Evolutionary conservation across 2,329 filamentous ascomycete species (phyloP).

Genomic region (Anthostomella pinea): DNA sequence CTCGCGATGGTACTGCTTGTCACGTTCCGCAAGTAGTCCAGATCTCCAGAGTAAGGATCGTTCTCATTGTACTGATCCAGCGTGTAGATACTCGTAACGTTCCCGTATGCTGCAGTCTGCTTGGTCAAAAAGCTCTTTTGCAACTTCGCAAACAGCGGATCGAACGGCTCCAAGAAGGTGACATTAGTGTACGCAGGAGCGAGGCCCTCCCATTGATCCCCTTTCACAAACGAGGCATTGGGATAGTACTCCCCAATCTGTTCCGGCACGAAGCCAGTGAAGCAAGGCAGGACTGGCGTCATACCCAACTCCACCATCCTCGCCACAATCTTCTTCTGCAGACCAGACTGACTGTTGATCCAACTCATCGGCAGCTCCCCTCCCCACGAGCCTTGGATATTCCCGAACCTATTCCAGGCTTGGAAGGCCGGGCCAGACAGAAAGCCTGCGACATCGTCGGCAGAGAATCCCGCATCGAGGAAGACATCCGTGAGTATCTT

Average conservation of each 20-base stretch:
- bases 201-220: slow-evolving; percentile 18
- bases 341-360: slow-evolving; percentile 14
- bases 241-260: too few species aligned
- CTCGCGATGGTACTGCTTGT: slow-evolving; percentile 17
- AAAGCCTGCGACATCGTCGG: slow-evolving; percentile 14
- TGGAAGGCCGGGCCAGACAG: slow-evolving; percentile 17
- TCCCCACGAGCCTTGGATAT: slow-evolving; percentile 20
- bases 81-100: slow-evolving; percentile 17
- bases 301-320: slow-evolving; percentile 20
- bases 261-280: too few species aligned
- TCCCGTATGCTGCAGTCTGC: slow-evolving; percentile 15
- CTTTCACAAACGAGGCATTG: too few species aligned
- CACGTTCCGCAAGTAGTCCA: slow-evolving; percentile 17
- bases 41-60: slow-evolving; percentile 14
- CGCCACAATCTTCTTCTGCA: slow-evolving; percentile 15
- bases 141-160: slow-evolving; percentile 15
- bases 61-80: slow-evolving; percentile 22
- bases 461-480: slow-evolving; percentile 16
- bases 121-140: slow-evolving; percentile 16
- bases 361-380: slow-evolving; percentile 11
- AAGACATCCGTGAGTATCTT: slow-evolving; percentile 20
- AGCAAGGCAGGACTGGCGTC: slow-evolving; percentile 17
- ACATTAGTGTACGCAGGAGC: slow-evolving; percentile 13
- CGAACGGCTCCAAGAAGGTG: slow-evolving; percentile 18
- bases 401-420: slow-evolving; percentile 19